These are phyloP conservation scores for Melampsora larici-populina DNA, from an alignment of 1,284 basidiomycete genomes.

Conservation along the genomic window DNA sequence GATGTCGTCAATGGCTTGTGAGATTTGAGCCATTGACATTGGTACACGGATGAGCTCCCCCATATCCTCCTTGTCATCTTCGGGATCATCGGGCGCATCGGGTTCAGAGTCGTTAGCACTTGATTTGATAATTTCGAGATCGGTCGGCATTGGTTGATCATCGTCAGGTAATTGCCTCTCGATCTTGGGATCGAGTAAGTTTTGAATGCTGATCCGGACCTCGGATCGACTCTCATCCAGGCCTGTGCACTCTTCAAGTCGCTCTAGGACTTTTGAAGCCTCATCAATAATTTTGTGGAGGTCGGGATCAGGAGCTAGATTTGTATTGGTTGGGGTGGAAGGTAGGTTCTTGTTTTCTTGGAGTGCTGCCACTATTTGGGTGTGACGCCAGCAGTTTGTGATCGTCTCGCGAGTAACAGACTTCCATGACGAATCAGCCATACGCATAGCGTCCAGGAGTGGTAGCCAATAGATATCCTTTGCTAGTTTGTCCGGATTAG, in stretches of 20 bases:
- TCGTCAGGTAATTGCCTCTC: not conserved
- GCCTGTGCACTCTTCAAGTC: not conserved
- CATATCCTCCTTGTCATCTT: not conserved
- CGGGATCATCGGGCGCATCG: not conserved
- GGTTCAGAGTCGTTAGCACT: not conserved
- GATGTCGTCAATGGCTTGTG: not conserved
- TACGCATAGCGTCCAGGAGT: not conserved
- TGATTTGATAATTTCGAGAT: not conserved
- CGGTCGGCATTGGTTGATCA: not conserved
- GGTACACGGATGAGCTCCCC: not conserved
- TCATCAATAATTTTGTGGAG: not conserved
- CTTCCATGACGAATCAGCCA: not conserved
- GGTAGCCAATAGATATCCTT: not conserved
- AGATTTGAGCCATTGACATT: not conserved
- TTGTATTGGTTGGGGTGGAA: not conserved
- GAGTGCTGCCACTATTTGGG: not conserved
- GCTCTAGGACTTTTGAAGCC: not conserved
- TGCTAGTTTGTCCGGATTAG: not conserved
- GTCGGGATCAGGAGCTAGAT: not conserved
- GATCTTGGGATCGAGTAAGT: not conserved
- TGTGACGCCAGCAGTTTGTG: not conserved
- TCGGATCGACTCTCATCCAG: not conserved
- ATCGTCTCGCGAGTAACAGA: not conserved
- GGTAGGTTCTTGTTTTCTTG: not conserved
- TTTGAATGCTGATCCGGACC: constrained; percentile 2